A percentile compares a stretch with the other conserved stretches of the same genome.
These are phyloP conservation scores for Albatrellus sp. DNA, from an alignment of 1,284 basidiomycete species.

Conservation along the genomic window DNA sequence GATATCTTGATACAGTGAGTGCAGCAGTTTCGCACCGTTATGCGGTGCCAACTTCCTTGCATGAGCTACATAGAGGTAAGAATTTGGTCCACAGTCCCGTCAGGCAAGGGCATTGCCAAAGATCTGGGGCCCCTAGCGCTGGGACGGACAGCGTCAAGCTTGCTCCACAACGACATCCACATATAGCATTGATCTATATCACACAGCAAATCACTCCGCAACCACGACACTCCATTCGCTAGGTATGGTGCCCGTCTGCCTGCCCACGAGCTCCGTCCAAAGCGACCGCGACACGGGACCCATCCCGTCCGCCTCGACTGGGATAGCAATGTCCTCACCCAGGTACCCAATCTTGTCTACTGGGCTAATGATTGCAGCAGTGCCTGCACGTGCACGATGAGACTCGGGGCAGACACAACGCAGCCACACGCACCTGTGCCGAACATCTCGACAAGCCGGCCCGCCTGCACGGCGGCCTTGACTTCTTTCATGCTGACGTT, in stretches of 20 bases:
- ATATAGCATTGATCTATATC: too few relatives aligned
- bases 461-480: slow-evolving; percentile 55
- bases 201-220: too few relatives aligned
- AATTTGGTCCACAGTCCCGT: too few relatives aligned
- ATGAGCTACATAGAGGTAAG: too few relatives aligned
- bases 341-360: slow-evolving; percentile 82
- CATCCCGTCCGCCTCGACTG: slow-evolving; percentile 80
- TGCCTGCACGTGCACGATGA: slow-evolving; percentile 34
- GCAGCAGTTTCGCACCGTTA: too few relatives aligned
- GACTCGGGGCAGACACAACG: neutral
- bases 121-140: too few relatives aligned
- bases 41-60: too few relatives aligned
- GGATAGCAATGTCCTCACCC: slow-evolving; percentile 75
- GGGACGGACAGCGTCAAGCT: too few relatives aligned
- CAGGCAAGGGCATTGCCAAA: too few relatives aligned
- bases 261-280: slow-evolving; percentile 77
- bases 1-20: too few relatives aligned
- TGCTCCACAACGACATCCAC: neutral
- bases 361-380: slow-evolving; percentile 79
- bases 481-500: slow-evolving; percentile 86
- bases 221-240: slow-evolving; percentile 2
- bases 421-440: slow-evolving; percentile 55
- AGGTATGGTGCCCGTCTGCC: slow-evolving; percentile 77
- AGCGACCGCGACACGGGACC: slow-evolving; percentile 76
- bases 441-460: slow-evolving; percentile 82